Evolutionary conservation across 1,284 basidiomycete species (phyloP), one percentile per base, ranked within the genome.

Genomic region (Tilletiaria anomala): DNA sequence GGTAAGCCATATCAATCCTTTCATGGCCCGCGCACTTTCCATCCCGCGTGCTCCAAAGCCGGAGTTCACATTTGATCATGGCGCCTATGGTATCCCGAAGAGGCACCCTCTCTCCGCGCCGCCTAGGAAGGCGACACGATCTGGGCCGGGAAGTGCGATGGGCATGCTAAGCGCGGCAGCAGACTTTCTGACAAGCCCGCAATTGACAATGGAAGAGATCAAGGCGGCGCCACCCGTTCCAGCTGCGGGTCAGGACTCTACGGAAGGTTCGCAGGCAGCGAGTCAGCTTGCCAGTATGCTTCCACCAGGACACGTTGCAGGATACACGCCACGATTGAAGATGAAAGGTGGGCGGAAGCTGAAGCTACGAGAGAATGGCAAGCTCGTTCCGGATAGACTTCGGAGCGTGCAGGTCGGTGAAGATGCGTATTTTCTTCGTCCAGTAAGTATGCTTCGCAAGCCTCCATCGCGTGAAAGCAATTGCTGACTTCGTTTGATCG

Each of bases 351-450:
- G 21, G 42, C 56, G n/a, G n/a, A n/a, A n/a, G n/a, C n/a, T n/a
- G n/a, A n/a, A n/a, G 4, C 62, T 64, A 18, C 55, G 61, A 16
- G 49, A 58, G 31, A 45, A 62, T 19, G 61, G 61, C 8, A 48
- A 54, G 8, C 57, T 65, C 36, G 54, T 62, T 1, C 53, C 51
- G 12, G 61, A 62, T 15, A 54, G 59, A 8, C 44, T 65, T 16
- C 49, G 52, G 19, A 75, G 81, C 0, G 79, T 82, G 0, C 80
- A 82, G 58, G 79, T 86, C 6, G 83, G 83, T 39, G 82, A 87
- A 60, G 82, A 86, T 58, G 80, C 82, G 6, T 89, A 87, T 63
- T 88, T 89, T 51, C 70, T 88, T 3, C 72, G 78, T 6, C 75
- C 65, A 3, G n/a, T n/a, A n/a, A n/a, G n/a, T n/a, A n/a, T 8